These are phyloP conservation scores for Didymellaceae sp. DNA, from an alignment of 2,329 filamentous ascomycete genomes.

Conservation along the genomic window DNA sequence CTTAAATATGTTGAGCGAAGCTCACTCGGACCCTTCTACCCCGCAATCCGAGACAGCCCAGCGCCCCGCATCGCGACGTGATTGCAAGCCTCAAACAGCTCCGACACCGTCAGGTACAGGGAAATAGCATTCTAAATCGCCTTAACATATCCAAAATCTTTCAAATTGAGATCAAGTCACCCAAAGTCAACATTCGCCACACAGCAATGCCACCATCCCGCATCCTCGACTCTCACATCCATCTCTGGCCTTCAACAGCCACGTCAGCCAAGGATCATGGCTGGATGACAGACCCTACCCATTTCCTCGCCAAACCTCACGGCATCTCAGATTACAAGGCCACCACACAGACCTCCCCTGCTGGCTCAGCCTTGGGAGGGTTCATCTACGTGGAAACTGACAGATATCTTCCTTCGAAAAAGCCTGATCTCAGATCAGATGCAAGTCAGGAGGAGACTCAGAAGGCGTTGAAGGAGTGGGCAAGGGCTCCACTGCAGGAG, in stretches of 20 bases:
- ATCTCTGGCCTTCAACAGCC: constrained; percentile 76
- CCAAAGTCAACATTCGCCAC: background rate
- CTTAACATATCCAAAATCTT: too few relatives aligned
- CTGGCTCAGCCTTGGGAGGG: constrained; percentile 51
- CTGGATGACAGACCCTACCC: constrained; percentile 66
- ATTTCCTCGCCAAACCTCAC: constrained; percentile 67
- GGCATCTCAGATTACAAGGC: constrained; percentile 67
- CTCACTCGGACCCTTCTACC: constrained; percentile 18
- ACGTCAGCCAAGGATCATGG: constrained; percentile 66
- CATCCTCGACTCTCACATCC: constrained; percentile 77
- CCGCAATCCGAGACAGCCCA: constrained; percentile 15
- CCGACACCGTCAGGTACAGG: too few relatives aligned
- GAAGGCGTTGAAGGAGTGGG: constrained; percentile 58
- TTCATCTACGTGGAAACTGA: constrained; percentile 88
- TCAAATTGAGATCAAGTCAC: background rate
- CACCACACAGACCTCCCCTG: constrained; percentile 22
- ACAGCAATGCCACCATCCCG: constrained; percentile 20
- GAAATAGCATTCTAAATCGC: too few relatives aligned
- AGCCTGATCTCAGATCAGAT: constrained; percentile 7
- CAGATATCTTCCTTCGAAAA: constrained; percentile 52
- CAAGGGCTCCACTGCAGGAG: constrained; percentile 73
- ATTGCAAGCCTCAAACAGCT: too few relatives aligned
- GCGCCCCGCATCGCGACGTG: constrained; percentile 9
- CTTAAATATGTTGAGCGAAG: background rate
- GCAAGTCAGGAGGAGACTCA: constrained; percentile 8